A percentile compares a stretch with the other conserved stretches of the same genome.
phyloP scores from a whole-genome alignment of 305 asterid genomes.

The Fraxinus baroniana region DNA sequence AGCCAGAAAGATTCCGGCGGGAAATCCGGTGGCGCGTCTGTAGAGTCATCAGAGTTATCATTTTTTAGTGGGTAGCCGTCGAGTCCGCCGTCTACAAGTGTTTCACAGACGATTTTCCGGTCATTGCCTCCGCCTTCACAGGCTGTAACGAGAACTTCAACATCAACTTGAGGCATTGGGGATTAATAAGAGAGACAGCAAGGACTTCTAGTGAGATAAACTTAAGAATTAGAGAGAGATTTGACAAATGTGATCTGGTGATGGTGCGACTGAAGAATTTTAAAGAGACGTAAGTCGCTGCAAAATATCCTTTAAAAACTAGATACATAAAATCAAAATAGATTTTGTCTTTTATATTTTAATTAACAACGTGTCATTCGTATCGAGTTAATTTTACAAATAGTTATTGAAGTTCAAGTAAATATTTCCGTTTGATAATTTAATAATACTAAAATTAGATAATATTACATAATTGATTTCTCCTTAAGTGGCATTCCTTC shows the following conservation, averaged over 20 bases:
- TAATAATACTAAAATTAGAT: too few relatives aligned
- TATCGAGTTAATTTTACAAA: not conserved
- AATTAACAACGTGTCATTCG: not conserved
- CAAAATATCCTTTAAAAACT: not conserved
- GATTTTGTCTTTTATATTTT: not conserved
- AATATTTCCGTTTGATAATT: not conserved
- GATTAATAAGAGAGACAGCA: not conserved
- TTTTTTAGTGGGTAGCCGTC: conserved; percentile 14
- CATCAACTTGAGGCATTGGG: conserved; percentile 67
- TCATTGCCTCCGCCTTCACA: conserved; percentile 49
- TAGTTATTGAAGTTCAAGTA: not conserved
- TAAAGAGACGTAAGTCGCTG: not conserved
- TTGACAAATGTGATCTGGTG: not conserved
- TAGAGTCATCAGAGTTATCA: conserved; percentile 3
- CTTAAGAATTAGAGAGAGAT: not conserved
- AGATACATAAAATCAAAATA: not conserved
- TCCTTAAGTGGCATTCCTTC: not conserved
- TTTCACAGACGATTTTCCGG: conserved; percentile 46
- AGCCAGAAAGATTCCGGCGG: conserved; percentile 92
- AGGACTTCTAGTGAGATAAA: not conserved
- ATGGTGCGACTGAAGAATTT: not conserved
- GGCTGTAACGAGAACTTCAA: conserved; percentile 48
- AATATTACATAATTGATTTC: too few relatives aligned
- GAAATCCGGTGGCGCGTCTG: conserved; percentile 39
- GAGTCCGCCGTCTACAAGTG: conserved; percentile 27